These are phyloP conservation scores for Acanthamoeba castellanii DNA, from an alignment of 208 protist species.

Conservation along the genomic window DNA sequence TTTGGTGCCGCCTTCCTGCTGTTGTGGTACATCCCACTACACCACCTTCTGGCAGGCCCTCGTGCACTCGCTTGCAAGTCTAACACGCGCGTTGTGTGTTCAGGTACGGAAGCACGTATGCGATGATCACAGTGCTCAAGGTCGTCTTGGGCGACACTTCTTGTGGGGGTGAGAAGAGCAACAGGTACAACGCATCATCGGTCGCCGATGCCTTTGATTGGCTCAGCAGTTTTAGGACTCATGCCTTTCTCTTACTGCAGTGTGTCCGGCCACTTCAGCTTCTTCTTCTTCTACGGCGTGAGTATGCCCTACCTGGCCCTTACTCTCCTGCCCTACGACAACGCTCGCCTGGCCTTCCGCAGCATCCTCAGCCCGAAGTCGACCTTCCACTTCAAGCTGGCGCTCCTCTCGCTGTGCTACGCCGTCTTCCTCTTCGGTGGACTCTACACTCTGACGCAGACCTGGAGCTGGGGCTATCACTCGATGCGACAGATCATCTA, in stretches of 20 bases:
- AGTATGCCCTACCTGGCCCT: constrained; percentile 29
- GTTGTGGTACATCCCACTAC: background rate
- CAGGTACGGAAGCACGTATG: constrained; percentile 58
- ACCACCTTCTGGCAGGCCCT: background rate
- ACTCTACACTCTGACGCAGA: constrained; percentile 45
- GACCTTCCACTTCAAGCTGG: constrained; percentile 54
- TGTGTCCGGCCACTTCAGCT: constrained; percentile 60
- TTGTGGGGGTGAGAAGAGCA: constrained; percentile 22
- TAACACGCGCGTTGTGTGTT: background rate
- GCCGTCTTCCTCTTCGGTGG: constrained; percentile 47
- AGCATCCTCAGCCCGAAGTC: constrained; percentile 13
- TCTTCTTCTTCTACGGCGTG: constrained; percentile 60
- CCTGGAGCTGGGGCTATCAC: constrained; percentile 62
- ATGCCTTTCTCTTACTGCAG: background rate
- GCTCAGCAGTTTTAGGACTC: too few species aligned
- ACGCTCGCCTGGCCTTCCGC: background rate
- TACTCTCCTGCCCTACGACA: constrained; percentile 1
- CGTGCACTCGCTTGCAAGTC: background rate
- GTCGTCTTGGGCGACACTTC: constrained; percentile 9
- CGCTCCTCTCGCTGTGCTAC: constrained; percentile 29
- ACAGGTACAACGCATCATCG: background rate
- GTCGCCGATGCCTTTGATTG: background rate
- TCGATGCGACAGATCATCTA: constrained; percentile 41
- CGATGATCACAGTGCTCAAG: background rate
- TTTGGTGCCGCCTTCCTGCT: background rate